These are phyloP conservation scores for Paramarasmius palmivorus DNA, from an alignment of 1,284 basidiomycete species.

Conservation along the genomic window DNA sequence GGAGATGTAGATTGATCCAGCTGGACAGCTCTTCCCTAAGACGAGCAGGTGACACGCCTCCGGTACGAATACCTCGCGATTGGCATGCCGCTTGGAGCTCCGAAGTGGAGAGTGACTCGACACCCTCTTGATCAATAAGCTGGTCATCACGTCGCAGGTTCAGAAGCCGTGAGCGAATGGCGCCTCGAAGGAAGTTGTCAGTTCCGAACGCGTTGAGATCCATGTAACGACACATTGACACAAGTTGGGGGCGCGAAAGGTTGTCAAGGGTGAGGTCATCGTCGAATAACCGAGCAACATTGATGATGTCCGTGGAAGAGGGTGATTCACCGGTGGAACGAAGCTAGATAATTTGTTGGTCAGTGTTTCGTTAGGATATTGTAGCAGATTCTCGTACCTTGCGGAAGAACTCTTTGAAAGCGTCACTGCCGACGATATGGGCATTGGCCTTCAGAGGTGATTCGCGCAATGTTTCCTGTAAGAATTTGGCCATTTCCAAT, in stretches of 20 bases:
- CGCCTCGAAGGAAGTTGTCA: constrained; percentile 96
- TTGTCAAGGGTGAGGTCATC: constrained; percentile 99
- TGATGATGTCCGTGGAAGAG: constrained; percentile 86
- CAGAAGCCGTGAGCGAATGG: constrained; percentile 85
- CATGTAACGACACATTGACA: constrained; percentile 98
- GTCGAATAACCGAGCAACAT: constrained; percentile 95
- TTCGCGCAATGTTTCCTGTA: constrained; percentile 96
- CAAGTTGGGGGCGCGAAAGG: constrained; percentile 93
- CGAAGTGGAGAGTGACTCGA: constrained; percentile 85
- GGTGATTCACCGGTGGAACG: constrained; percentile 95
- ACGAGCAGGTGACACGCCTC: constrained; percentile 80
- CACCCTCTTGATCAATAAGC: constrained; percentile 87
- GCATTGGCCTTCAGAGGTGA: constrained; percentile 91
- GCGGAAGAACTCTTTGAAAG: constrained; percentile 99
- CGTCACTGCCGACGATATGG: constrained; percentile 89
- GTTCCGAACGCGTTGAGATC: constrained; percentile 98
- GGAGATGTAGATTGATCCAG: constrained; percentile 94
- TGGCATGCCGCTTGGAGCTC: constrained; percentile 95
- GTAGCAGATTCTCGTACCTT: constrained; percentile 55
- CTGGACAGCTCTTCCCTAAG: constrained; percentile 88
- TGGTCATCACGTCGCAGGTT: constrained; percentile 92
- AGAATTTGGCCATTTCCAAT: constrained; percentile 98
- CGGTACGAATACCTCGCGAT: constrained; percentile 90
- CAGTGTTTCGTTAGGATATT: not conserved
- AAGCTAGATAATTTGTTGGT: constrained; percentile 48